Conservation (phyloP, 176 grass and related monocot species). For the Oropetium thomaeum region DNA sequence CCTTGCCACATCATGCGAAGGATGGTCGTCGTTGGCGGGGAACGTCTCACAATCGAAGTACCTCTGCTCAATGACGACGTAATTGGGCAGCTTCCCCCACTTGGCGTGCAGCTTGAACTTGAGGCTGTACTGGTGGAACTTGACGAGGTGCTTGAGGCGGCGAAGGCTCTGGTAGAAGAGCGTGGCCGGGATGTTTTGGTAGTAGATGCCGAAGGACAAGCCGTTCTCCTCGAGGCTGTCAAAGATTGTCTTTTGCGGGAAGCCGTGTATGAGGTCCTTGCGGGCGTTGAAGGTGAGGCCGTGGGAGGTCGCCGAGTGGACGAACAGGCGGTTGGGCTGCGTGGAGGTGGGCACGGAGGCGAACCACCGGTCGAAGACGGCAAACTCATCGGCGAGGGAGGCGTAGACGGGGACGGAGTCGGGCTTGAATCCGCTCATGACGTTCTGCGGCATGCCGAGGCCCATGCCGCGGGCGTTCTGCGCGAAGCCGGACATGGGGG, state of each 20-base stretch:
- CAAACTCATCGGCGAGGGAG: slow-evolving; percentile 64
- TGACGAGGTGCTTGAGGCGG: slow-evolving; percentile 65
- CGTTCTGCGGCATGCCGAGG: slow-evolving; percentile 77
- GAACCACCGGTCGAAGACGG: slow-evolving; percentile 87
- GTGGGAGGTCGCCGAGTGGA: slow-evolving; percentile 88
- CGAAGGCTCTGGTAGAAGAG: slow-evolving; percentile 90
- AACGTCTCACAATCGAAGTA: slow-evolving; percentile 79
- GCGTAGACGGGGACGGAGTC: slow-evolving; percentile 69
- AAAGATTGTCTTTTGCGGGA: slow-evolving; percentile 96
- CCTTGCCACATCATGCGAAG: slow-evolving; percentile 70
- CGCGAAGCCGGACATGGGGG: slow-evolving; percentile 86
- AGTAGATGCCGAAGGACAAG: slow-evolving; percentile 80
- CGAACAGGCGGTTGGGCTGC: slow-evolving; percentile 87
- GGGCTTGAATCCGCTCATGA: slow-evolving; percentile 78
- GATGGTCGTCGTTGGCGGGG: slow-evolving; percentile 88
- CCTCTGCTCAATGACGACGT: slow-evolving; percentile 82
- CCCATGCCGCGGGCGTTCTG: slow-evolving; percentile 81
- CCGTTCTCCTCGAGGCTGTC: slow-evolving; percentile 78
- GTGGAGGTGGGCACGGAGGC: slow-evolving; percentile 87
- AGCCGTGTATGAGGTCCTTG: slow-evolving; percentile 85
- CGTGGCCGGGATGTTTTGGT: slow-evolving; percentile 86
- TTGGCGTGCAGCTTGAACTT: slow-evolving; percentile 81
- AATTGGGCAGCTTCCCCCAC: slow-evolving; percentile 69
- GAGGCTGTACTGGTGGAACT: slow-evolving; percentile 87
- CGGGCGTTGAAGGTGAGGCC: slow-evolving; percentile 87